Evolutionary conservation across 352 stramenopile species (phyloP).

Genomic region (Phytophthora tentaculata): DNA sequence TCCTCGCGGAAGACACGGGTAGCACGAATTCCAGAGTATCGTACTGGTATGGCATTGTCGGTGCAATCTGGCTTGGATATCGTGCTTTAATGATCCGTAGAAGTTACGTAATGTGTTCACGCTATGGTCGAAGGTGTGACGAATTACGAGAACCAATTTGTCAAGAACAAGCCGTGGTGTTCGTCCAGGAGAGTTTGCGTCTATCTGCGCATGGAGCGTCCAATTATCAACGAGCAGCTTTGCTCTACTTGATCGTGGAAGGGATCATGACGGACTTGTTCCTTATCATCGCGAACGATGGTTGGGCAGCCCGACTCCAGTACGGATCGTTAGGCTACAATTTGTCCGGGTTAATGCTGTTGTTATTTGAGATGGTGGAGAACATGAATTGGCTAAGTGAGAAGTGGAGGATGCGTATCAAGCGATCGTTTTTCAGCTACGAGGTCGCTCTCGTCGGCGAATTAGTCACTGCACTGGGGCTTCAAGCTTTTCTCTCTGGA

Average conservation of each 20-base stretch:
- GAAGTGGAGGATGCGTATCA: slow-evolving; percentile 8
- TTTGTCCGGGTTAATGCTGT: slow-evolving; percentile 22
- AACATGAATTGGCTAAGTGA: slow-evolving; percentile 13
- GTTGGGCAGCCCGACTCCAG: slow-evolving; percentile 11
- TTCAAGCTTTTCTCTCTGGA: slow-evolving; percentile 16
- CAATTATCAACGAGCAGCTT: slow-evolving; percentile 15
- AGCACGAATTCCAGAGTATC: not conserved
- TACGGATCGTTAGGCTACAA: slow-evolving; percentile 36
- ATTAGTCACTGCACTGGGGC: slow-evolving; percentile 1
- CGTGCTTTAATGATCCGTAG: slow-evolving; percentile 6
- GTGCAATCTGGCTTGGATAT: not conserved
- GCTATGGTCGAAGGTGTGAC: slow-evolving; percentile 13
- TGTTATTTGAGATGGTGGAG: slow-evolving; percentile 38
- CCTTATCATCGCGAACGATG: slow-evolving; percentile 28
- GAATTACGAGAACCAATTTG: slow-evolving; percentile 1
- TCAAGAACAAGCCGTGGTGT: slow-evolving; percentile 16
- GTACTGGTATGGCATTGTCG: slow-evolving; percentile 1
- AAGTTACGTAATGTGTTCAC: slow-evolving; percentile 6
- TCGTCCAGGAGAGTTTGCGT: slow-evolving; percentile 23
- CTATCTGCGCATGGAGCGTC: slow-evolving; percentile 23
- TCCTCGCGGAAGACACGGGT: slow-evolving; percentile 14
- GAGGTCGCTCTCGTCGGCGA: slow-evolving; percentile 14
- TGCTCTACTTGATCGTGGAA: slow-evolving; percentile 32
- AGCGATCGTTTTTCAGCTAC: slow-evolving; percentile 26
- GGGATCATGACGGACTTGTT: slow-evolving; percentile 26